Conservation (phyloP, 352 stramenopile species). For the Phytophthora rubi region DNA sequence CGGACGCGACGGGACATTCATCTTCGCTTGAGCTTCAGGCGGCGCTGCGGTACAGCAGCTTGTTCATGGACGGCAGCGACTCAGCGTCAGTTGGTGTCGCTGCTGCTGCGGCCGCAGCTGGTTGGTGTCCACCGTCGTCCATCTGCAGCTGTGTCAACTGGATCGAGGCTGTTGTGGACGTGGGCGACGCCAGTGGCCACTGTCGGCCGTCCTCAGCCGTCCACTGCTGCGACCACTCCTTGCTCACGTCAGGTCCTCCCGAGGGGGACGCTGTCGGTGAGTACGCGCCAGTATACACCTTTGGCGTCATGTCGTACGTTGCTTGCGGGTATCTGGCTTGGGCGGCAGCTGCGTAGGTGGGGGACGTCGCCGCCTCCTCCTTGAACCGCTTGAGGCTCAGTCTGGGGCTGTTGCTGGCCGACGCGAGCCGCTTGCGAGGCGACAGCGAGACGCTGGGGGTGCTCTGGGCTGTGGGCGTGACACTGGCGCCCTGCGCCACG, state of each 20-base stretch:
- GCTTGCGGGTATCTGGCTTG: constrained; percentile 13
- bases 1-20: constrained; percentile 19
- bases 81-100: constrained; percentile 24
- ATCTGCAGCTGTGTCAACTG: constrained; percentile 27
- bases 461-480: constrained; percentile 54
- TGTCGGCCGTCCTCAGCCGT: constrained; percentile 30
- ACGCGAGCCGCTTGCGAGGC: constrained; percentile 49
- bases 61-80: constrained; percentile 71
- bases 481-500: constrained; percentile 54
- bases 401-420: constrained; percentile 22
- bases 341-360: constrained; percentile 7
- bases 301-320: constrained; percentile 5
- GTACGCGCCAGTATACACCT: constrained; percentile 14
- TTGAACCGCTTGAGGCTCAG: constrained; percentile 30
- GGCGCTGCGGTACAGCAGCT: constrained; percentile 52
- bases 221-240: constrained; percentile 29
- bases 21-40: constrained; percentile 17
- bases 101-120: not conserved
- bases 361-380: constrained; percentile 8
- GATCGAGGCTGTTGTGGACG: constrained; percentile 24
- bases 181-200: constrained; percentile 30
- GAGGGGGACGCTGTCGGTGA: constrained; percentile 11
- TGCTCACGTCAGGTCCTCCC: constrained; percentile 4
- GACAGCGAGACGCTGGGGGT: constrained; percentile 47
- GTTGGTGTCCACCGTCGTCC: constrained; percentile 7